These are phyloP conservation scores for Phytophthora uliginosa DNA, from an alignment of 352 stramenopile species.

Conservation along the genomic window DNA sequence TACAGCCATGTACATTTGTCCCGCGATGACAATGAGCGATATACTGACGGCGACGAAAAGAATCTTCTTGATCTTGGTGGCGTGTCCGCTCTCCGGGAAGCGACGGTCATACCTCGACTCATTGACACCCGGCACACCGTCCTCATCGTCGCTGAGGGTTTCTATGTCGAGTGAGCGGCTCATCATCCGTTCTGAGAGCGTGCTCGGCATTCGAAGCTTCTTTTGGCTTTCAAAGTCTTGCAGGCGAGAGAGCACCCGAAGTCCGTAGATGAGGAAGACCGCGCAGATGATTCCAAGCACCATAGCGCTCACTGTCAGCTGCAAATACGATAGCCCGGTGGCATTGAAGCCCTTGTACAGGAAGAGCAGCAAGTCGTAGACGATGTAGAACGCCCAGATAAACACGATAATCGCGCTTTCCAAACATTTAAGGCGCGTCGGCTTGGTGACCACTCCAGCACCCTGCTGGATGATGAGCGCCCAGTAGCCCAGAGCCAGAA, in stretches of 20 bases:
- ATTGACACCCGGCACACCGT: conserved; percentile 28
- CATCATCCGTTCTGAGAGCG: conserved; percentile 14
- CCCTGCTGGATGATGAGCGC: conserved; percentile 42
- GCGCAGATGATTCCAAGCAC: conserved; percentile 39
- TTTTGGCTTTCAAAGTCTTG: conserved; percentile 30
- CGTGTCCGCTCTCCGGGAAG: conserved; percentile 19
- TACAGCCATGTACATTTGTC: conserved; percentile 58
- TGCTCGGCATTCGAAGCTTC: conserved; percentile 21
- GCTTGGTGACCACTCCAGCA: conserved; percentile 16
- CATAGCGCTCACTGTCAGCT: conserved; percentile 27
- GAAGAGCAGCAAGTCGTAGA: conserved; percentile 36
- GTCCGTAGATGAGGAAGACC: conserved; percentile 37
- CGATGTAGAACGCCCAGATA: conserved; percentile 41
- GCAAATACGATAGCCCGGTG: conserved; percentile 26
- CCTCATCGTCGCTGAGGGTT: conserved; percentile 32
- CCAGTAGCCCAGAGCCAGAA: conserved; percentile 42
- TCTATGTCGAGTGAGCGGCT: conserved; percentile 36
- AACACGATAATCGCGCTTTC: conserved; percentile 29
- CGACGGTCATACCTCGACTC: conserved; percentile 9
- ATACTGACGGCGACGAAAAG: conserved; percentile 30
- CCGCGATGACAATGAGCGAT: conserved; percentile 35
- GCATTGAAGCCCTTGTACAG: conserved; percentile 43
- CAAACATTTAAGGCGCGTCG: conserved; percentile 26
- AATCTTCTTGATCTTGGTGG: conserved; percentile 36
- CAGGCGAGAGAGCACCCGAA: conserved; percentile 34